Conservation (phyloP, 192 early-diverging fungal genomes). For the Rhizophagus clarus region DNA sequence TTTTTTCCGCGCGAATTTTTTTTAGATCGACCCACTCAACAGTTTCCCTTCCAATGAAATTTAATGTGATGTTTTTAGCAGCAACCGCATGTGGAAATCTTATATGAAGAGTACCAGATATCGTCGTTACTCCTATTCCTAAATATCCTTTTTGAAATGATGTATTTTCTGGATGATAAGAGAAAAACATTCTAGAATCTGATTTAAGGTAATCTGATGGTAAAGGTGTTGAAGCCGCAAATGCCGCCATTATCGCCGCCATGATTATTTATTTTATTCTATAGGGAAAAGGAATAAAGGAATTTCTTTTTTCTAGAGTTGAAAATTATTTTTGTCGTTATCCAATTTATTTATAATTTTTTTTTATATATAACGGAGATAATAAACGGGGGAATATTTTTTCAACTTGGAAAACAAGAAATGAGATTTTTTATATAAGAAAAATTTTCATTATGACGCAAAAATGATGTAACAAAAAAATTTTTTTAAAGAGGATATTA, state of each 20-base stretch:
- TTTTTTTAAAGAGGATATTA: too few species aligned
- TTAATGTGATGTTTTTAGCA: conserved; percentile 20
- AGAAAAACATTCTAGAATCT: conserved; percentile 17
- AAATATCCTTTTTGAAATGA: conserved; percentile 24
- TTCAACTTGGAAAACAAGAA: too few species aligned
- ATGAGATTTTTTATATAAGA: too few species aligned
- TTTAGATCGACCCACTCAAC: conserved; percentile 26
- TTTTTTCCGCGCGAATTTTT: conserved; percentile 24
- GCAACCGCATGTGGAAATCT: conserved; percentile 23
- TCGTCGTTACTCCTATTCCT: background rate
- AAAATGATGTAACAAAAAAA: too few species aligned
- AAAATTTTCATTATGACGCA: too few species aligned
- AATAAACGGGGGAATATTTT: too few species aligned
- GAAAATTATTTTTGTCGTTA: too few species aligned
- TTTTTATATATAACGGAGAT: too few species aligned
- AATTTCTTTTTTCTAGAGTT: too few species aligned
- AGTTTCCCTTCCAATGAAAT: conserved; percentile 19
- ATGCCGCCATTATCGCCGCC: background rate
- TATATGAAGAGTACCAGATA: conserved; percentile 29
- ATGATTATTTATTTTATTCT: background rate
- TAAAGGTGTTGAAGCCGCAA: conserved; percentile 2
- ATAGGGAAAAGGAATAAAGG: too few species aligned
- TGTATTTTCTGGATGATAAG: conserved; percentile 20
- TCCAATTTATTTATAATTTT: too few species aligned
- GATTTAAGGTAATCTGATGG: conserved; percentile 18